Evolutionary conservation across 2,329 filamentous ascomycete genomes (phyloP), one percentile per base, ranked within the genome.

Genomic region (Verticillium klebahnii): DNA sequence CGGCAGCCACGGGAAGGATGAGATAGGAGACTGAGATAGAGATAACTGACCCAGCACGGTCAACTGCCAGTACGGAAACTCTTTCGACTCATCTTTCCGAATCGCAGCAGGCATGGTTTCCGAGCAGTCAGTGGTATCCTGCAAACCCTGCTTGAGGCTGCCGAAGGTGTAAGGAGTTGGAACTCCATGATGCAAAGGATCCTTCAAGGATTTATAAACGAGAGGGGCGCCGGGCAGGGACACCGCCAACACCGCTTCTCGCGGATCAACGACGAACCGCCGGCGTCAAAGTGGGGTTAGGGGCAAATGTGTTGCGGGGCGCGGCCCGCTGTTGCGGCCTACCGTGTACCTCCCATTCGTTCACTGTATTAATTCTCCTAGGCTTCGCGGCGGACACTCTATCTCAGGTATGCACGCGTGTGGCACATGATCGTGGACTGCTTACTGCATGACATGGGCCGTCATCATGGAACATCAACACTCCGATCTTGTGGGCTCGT

Each of bases 31-130:
- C 7, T 37, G 32, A 34, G 32, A 52, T 15, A 4, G 23, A 11
- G 45, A 29, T 29, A 29, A 60, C 62, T 56, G 25, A 63, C 62
- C 62, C 31, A 63, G 62, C 19, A 63, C 62, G 17, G 62, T 61
- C 34, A 63, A 57, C 52, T 63, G 62, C 62, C 59, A 56, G 50
- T 61, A 63, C 12, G 62, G 62, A 12, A 63, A 63, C 29, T 40
- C 62, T 32, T 63, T 63, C n/a, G 61, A 59, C 39, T 63, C 56
- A 58, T 58, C 57, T 32, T 58, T 58, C 17, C 12, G 32, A 32
- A 37, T 17, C 17, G n/a, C n/a, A n/a, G 55, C n/a, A 57, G 55
- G 19, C 55, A 57, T 57, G 55, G 17, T 57, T 12, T 52, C 45
- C 45, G 55, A 23, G 31, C 19, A 23, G 32, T 57, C 32, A 39